A percentile compares a stretch with the other conserved stretches of the same genome.
These are phyloP conservation scores for Cutaneotrichosporon cutaneum DNA, from an alignment of 1,284 basidiomycete species.

Conservation along the genomic window DNA sequence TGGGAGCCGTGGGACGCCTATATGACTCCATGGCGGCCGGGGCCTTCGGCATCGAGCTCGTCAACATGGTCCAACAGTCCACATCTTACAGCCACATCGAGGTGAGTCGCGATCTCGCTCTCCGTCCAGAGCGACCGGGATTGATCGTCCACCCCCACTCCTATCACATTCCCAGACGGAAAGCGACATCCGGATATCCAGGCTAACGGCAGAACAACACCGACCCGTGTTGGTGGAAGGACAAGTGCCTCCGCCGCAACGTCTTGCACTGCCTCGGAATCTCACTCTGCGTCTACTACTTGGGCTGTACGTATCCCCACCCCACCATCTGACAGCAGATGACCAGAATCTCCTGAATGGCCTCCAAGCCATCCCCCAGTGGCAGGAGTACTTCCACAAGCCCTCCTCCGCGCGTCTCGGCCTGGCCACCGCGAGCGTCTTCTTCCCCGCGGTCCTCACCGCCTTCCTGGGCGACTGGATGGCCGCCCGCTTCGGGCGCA, in stretches of 20 bases:
- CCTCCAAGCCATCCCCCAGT: slow-evolving; percentile 28
- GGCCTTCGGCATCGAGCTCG: too few species aligned
- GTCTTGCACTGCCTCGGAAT: slow-evolving; percentile 22
- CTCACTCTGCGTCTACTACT: slow-evolving; percentile 24
- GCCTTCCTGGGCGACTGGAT: slow-evolving; percentile 31
- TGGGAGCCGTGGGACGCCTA: not conserved
- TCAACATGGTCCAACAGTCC: slow-evolving; percentile 12
- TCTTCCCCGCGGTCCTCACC: slow-evolving; percentile 31
- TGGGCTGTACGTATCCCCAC: slow-evolving; percentile 17
- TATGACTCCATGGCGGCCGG: not conserved
- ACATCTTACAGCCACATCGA: slow-evolving; percentile 13
- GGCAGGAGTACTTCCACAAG: slow-evolving; percentile 33
- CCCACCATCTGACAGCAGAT: slow-evolving; percentile 5
- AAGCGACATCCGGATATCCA: not conserved
- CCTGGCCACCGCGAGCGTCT: slow-evolving; percentile 30
- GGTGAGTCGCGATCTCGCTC: slow-evolving; percentile 2
- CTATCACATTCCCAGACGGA: too few species aligned
- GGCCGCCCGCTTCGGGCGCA: slow-evolving; percentile 27
- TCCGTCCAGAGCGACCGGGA: too few species aligned
- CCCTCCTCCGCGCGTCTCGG: slow-evolving; percentile 32
- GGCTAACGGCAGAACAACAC: slow-evolving; percentile 19
- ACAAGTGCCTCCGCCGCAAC: slow-evolving; percentile 22
- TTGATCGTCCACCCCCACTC: too few species aligned
- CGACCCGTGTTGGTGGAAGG: slow-evolving; percentile 20
- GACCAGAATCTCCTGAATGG: slow-evolving; percentile 33